Evolutionary conservation across 2,329 filamentous ascomycete species (phyloP), one percentile per base, ranked within the genome.

Genomic region (Xylariomycetidae sp.): DNA sequence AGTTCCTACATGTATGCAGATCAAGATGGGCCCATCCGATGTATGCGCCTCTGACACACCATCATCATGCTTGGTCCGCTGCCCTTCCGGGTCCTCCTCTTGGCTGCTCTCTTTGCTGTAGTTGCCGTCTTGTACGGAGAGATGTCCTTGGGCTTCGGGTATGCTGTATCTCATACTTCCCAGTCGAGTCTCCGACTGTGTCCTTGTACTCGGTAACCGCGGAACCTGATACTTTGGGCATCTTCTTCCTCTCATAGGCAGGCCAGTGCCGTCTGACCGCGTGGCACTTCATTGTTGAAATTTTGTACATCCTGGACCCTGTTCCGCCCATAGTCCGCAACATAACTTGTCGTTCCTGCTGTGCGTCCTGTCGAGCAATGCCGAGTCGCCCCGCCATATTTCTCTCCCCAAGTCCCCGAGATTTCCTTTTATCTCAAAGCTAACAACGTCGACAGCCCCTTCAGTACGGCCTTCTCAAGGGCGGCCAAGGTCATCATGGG

Each of bases 401-500:
- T n/a, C 5, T n/a, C n/a, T n/a, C 20, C 8, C 20, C 20, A 8
- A 23, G 20, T 23, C 20, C 20, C 20, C 12, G 8, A 8, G 8
- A 12, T 23, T 12, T 23, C 20, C 8, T 23, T 23, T 23, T 23
- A 8, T 12, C 12, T 23, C 20, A 8, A 23, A 25, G 19, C 46
- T 46, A 28, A 48, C 27, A 9, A 25, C 12, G 7, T 10, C n/a
- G 37, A 24, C 17, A 47, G 43, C n/a, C 27, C 35, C 28, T 25
- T 38, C 24, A 41, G 31, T 33, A 37, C 37, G 34, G 22, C 37
- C 30, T 32, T 44, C 38, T 38, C 33, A 38, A 32, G 48, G 37
- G 33, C 42, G 42, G 39, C 37, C 35, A 43, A 49, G 32, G 39
- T 38, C 52, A 72, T 55, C 25, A 84, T 84, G 79, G 63, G 74